A percentile compares a stretch with the other conserved stretches of the same genome.
phyloP scores from a whole-genome alignment of 257 asterid species.

The Craterostigma plantagineum region DNA sequence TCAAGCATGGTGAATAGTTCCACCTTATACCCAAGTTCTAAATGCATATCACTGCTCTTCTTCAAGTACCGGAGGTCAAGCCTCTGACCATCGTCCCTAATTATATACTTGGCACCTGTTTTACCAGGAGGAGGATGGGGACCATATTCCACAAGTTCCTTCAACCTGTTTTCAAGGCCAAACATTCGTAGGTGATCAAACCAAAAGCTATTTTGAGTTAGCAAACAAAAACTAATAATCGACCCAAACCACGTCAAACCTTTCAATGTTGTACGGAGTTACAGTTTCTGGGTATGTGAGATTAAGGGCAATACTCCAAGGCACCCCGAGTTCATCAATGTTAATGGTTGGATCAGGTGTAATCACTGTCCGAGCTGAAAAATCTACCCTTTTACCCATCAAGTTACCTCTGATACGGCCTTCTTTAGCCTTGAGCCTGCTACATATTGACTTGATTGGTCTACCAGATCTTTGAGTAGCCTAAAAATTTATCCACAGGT shows the following conservation, averaged over 20 bases:
- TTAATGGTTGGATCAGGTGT: slow-evolving; percentile 98
- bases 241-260: slow-evolving; percentile 17
- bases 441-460: slow-evolving; percentile 92
- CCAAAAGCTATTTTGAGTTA: slow-evolving; percentile 6
- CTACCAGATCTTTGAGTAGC: slow-evolving; percentile 99
- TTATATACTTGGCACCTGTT: slow-evolving; percentile 97
- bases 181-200: slow-evolving; percentile 7
- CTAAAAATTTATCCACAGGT: slow-evolving; percentile 18
- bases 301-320: slow-evolving; percentile 98
- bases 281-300: slow-evolving; percentile 99
- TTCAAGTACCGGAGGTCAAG: slow-evolving; percentile 96
- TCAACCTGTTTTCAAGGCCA: slow-evolving; percentile 41
- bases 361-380: slow-evolving; percentile 96
- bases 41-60: slow-evolving; percentile 94
- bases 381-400: slow-evolving; percentile 98
- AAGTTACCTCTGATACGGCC: slow-evolving; percentile 95
- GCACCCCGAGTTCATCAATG: slow-evolving; percentile 91
- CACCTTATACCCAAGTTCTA: slow-evolving; percentile 93
- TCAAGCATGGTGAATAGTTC: slow-evolving; percentile 1
- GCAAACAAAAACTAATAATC: slow-evolving; percentile 2
- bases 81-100: slow-evolving; percentile 98
- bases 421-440: slow-evolving; percentile 96
- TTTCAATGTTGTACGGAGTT: slow-evolving; percentile 96
- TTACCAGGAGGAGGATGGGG: slow-evolving; percentile 99
- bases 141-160: slow-evolving; percentile 97